These are phyloP conservation scores for Sphaerosporella brunnea DNA, from an alignment of 495 filamentous ascomycete species.

Conservation along the genomic window DNA sequence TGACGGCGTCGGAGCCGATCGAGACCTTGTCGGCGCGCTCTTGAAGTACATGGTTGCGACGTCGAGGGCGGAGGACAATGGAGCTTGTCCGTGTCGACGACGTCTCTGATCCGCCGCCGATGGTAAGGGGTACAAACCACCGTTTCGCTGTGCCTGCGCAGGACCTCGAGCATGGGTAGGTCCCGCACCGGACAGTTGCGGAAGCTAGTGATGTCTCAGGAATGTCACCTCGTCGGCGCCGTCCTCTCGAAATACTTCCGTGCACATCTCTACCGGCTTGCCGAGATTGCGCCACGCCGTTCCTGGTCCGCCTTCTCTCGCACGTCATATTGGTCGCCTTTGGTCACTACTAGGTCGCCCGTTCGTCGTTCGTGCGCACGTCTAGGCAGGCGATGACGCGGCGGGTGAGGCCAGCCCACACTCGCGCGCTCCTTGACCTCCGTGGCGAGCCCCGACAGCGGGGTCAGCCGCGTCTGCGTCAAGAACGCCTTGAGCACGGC, in stretches of 20 bases:
- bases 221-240: conserved; percentile 95
- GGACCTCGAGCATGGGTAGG: conserved; percentile 85
- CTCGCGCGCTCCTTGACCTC: conserved; percentile 25
- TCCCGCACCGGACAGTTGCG: conserved; percentile 82
- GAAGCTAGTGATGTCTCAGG: conserved; percentile 94
- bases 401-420: conserved; percentile 54
- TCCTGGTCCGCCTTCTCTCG: conserved; percentile 66
- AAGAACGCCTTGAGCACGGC: conserved; percentile 72
- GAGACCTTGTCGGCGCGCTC: conserved; percentile 97
- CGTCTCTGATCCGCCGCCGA: conserved; percentile 87
- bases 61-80: conserved; percentile 65
- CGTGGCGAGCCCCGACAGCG: conserved; percentile 21
- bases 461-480: conserved; percentile 39
- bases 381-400: conserved; percentile 91
- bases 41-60: conserved; percentile 94
- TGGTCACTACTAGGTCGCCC: conserved; percentile 91
- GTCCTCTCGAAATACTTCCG: conserved; percentile 85
- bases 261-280: conserved; percentile 89
- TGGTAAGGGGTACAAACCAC: conserved; percentile 95
- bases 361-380: conserved; percentile 88
- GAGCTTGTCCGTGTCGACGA: conserved; percentile 80
- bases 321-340: conserved; percentile 98
- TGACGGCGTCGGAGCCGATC: conserved; percentile 87
- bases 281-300: conserved; percentile 79
- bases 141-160: conserved; percentile 67